These are phyloP conservation scores for Chlamydomonas sphaeroides DNA, from an alignment of 139 green algal genomes.

Conservation along the genomic window DNA sequence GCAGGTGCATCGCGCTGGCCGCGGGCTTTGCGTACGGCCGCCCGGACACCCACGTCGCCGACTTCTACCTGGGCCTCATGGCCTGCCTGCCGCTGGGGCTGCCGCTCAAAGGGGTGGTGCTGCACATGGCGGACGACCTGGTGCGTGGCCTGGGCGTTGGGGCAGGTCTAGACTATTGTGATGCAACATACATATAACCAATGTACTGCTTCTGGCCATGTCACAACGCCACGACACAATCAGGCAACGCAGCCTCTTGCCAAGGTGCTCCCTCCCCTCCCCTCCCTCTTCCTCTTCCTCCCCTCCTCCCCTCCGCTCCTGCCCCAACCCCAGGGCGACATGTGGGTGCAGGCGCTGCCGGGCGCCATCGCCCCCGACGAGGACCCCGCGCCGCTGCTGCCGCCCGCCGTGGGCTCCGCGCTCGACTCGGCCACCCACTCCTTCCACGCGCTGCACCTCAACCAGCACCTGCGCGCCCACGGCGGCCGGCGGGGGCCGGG, in stretches of 20 bases:
- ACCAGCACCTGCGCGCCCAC: slow-evolving; percentile 14
- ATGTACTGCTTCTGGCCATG: no score
- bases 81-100: slow-evolving; percentile 51
- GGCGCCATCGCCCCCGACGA: background rate
- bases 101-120: slow-evolving; percentile 25
- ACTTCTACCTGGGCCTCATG: slow-evolving; percentile 47
- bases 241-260: no score
- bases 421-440: slow-evolving; percentile 37
- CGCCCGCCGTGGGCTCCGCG: slow-evolving; percentile 1
- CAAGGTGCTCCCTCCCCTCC: no score
- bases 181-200: background rate
- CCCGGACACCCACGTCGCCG: slow-evolving; percentile 29
- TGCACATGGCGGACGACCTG: slow-evolving; percentile 41
- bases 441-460: slow-evolving; percentile 43
- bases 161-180: background rate
- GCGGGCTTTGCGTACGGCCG: slow-evolving; percentile 40
- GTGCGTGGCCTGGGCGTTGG: background rate
- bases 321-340: slow-evolving; percentile 36
- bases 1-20: slow-evolving; percentile 39
- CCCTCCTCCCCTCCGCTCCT: no score
- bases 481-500: background rate
- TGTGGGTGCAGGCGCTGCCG: slow-evolving; percentile 38
- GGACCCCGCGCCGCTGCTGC: background rate
- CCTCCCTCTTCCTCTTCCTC: no score
- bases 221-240: no score